phyloP scores from a whole-genome alignment of 306 rosid genomes.

The Carpinus fangiana region DNA sequence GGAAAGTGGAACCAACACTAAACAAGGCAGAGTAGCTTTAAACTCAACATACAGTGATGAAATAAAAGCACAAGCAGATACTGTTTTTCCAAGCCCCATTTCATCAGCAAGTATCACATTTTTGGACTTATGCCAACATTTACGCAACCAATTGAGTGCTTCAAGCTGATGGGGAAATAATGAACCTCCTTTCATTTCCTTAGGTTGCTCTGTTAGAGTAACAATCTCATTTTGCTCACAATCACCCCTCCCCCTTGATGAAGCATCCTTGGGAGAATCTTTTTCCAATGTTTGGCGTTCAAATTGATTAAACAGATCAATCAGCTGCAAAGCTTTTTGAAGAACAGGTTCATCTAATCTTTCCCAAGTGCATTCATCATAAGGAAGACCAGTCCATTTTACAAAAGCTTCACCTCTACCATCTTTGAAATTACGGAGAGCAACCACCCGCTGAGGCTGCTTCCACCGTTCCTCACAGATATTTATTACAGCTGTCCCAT shows the following conservation, averaged over 20 bases:
- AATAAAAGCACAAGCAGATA: slow-evolving; percentile 91
- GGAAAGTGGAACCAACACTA: slow-evolving; percentile 96
- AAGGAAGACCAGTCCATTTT: slow-evolving; percentile 91
- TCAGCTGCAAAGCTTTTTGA: slow-evolving; percentile 57
- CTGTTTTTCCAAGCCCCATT: slow-evolving; percentile 99
- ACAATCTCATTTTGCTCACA: slow-evolving; percentile 60
- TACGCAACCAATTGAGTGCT: slow-evolving; percentile 98
- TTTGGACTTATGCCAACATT: slow-evolving; percentile 89
- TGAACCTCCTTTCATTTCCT: slow-evolving; percentile 89
- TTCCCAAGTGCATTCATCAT: slow-evolving; percentile 98
- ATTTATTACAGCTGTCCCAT: slow-evolving; percentile 76
- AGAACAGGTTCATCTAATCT: slow-evolving; percentile 77
- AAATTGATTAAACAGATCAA: slow-evolving; percentile 55
- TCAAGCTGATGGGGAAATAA: slow-evolving; percentile 99
- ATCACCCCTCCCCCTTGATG: slow-evolving; percentile 47
- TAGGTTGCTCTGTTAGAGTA: slow-evolving; percentile 85
- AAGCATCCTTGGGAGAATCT: slow-evolving; percentile 57
- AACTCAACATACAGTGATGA: slow-evolving; percentile 86
- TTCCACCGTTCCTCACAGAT: slow-evolving; percentile 94
- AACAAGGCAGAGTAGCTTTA: slow-evolving; percentile 89
- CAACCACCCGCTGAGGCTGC: slow-evolving; percentile 88
- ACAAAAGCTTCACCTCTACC: slow-evolving; percentile 72
- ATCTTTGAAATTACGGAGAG: slow-evolving; percentile 55
- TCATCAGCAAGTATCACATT: slow-evolving; percentile 99
- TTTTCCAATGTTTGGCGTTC: slow-evolving; percentile 69